phyloP scores from a whole-genome alignment of 495 filamentous ascomycete species.

The Penicillium fimorum region DNA sequence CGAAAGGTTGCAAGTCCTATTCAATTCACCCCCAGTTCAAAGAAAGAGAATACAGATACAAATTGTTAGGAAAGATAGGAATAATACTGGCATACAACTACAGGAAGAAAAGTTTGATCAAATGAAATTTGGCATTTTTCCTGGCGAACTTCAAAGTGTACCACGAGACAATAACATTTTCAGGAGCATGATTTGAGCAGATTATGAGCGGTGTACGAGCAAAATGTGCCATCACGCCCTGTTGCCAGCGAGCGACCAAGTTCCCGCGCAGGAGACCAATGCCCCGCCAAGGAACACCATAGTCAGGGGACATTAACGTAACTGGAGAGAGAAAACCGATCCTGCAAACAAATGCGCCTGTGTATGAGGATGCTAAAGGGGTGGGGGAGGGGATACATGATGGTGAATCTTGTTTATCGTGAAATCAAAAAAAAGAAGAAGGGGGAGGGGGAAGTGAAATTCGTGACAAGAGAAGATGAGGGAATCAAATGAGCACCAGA shows the following conservation, averaged over 20 bases:
- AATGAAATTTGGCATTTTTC: conserved; percentile 19
- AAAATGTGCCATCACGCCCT: conserved; percentile 13
- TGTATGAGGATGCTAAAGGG: conserved; percentile 47
- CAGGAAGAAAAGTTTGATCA: neutral
- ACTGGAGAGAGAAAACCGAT: conserved; percentile 29
- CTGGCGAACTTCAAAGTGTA: conserved; percentile 23
- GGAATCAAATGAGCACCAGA: conserved; percentile 15
- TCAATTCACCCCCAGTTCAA: neutral
- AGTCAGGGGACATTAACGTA: conserved; percentile 30
- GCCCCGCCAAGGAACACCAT: conserved; percentile 16
- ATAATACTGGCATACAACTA: conserved; percentile 1
- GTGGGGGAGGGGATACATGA: conserved; percentile 52
- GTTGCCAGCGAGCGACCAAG: conserved; percentile 16
- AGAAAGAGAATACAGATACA: neutral
- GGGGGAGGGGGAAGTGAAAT: conserved; percentile 21
- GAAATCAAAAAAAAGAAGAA: conserved; percentile 35
- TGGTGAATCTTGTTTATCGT: conserved; percentile 58
- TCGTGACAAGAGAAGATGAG: conserved; percentile 20
- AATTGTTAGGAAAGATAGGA: neutral
- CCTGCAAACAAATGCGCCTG: conserved; percentile 45
- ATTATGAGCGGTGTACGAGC: conserved; percentile 6
- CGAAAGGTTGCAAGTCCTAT: neutral
- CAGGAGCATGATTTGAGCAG: conserved; percentile 13
- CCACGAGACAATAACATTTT: conserved; percentile 20
- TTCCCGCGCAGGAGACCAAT: conserved; percentile 14